Evolutionary conservation across 2,329 filamentous ascomycete genomes (phyloP), one percentile per base, ranked within the genome.

Genomic region (Microdochium paspali): DNA sequence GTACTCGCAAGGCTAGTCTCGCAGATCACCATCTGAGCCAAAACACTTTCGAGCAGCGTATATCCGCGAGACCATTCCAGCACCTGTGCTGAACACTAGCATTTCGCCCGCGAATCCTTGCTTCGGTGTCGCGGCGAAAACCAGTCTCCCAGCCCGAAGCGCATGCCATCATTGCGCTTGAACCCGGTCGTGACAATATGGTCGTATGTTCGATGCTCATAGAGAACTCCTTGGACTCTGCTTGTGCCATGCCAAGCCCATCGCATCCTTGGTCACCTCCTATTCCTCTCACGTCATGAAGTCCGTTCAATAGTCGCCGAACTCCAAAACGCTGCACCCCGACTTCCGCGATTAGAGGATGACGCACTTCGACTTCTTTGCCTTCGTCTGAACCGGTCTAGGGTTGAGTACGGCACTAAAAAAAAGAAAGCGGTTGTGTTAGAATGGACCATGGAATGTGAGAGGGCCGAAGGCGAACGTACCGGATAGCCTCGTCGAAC

Each of bases 401-500:
- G 85, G 84, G 68, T 83, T 86, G 51, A 89, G 71, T 44, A 88
- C 84, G 52, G 84, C 84, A 59, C 84, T 88, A 58, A 13, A 18
- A 13, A 3, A 12, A 20, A 50, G n/a, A n/a, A n/a, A n/a, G n/a
- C n/a, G n/a, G n/a, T 44, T 51, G 52, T 48, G 61, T 53, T 53
- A 56, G 47, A 46, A 35, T 39, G 48, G 45, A 51, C 39, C 44
- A 44, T 26, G n/a, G 32, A 31, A 28, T 10, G 31, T 28, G 48
- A 64, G 42, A 49, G 61, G 48, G 50, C 61, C 54, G 48, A 54
- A 53, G 54, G 59, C 56, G 7, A 32, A 70, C 84, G 58, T 72
- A 97, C 93, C 93, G 85, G 64, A 98, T 98, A 28, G 93, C 93
- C 71, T 96, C 91, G 63, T 98, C 93, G 64, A 98, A 98, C 44